Base-by-base conservation (phyloP, 2,329 filamentous ascomycete species). In the Penicillium nordicum region DNA sequence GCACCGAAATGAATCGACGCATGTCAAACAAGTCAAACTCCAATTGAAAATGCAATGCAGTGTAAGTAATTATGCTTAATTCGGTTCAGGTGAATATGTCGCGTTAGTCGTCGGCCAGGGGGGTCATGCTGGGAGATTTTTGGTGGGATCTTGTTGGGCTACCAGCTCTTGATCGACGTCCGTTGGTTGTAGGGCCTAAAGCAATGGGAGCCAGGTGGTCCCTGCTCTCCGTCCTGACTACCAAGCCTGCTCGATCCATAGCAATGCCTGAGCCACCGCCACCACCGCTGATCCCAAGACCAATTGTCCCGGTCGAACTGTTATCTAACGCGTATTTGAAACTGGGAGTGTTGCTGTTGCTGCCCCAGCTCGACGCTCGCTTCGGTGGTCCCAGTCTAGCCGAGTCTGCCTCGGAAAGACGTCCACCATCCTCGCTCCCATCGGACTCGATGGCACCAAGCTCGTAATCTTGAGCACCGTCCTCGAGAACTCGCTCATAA, bases 401-500 rank as follows among this genome's bases (percentile, higher is more conserved):
- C 1, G 69, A 67, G 47, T 69, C 68, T 29, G 21, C 60, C 43
- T 89, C 89, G 1, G 86, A 88, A 3, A 84, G 79, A 32, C 83
- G 78, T 1, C 87, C 84, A 55, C 85, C 84, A 47, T 87, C 83
- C 50, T 85, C 80, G 49, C 68, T 70, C 14, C 63, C 65, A 32
- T 72, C 68, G 4, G 76, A 86, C 30, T 86, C 84, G 9, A 84
- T 75, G 16, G 85, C 85, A 29, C 83, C 85, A 2, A 97, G 82
- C 70, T 97, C 92, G 68, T 96, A 93, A 41, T 91, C 88, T 53
- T 83, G 75, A 2, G 76, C 78, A 11, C 89, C 92, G 63, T 92
- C 89, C 74, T 97, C 92, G 50, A 95, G 76, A 3, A 97, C 88
- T 30, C 91, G 86, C 69, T 97, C 92, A 69, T 97, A 97, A 3